Percentiles rank a stretch among this genome's conserved stretches.
These are phyloP conservation scores for Trichocladium uniseriatum DNA, from an alignment of 495 filamentous ascomycete species.

Conservation along the genomic window DNA sequence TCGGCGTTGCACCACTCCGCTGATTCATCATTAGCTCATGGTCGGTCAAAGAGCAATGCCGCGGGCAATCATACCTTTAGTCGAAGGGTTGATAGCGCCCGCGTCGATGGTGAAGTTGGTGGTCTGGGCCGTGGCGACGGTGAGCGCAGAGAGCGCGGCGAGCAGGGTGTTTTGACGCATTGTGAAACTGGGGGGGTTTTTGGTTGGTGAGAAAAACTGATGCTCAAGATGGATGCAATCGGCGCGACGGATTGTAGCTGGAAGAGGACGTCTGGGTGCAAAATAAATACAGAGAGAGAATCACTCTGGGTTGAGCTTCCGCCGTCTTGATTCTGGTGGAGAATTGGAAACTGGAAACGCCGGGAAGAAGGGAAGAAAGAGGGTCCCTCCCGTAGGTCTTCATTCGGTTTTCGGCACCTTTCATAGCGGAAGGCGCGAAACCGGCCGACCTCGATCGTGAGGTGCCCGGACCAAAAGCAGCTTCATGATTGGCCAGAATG, in stretches of 20 bases:
- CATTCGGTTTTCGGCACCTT: too few species aligned
- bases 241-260: not conserved
- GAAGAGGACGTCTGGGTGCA: not conserved
- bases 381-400: too few species aligned
- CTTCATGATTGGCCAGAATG: too few species aligned
- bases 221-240: not conserved
- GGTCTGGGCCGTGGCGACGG: constrained; percentile 20
- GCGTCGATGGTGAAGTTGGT: constrained; percentile 28
- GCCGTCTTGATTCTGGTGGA: too few species aligned
- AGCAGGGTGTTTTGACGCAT: constrained; percentile 26
- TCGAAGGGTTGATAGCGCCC: constrained; percentile 7
- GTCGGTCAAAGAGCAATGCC: not conserved
- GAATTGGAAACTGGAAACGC: too few species aligned
- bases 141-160: constrained; percentile 26
- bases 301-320: too few species aligned
- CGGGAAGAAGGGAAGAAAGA: too few species aligned
- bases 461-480: too few species aligned
- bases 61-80: constrained; percentile 12
- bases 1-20: constrained; percentile 29
- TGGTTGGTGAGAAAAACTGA: not conserved
- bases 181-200: constrained; percentile 4
- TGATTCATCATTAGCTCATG: constrained; percentile 2
- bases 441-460: too few species aligned
- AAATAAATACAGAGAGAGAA: not conserved
- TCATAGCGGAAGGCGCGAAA: too few species aligned